Base-by-base conservation (phyloP, 2,329 filamentous ascomycete genomes). In the Capronia americana region DNA sequence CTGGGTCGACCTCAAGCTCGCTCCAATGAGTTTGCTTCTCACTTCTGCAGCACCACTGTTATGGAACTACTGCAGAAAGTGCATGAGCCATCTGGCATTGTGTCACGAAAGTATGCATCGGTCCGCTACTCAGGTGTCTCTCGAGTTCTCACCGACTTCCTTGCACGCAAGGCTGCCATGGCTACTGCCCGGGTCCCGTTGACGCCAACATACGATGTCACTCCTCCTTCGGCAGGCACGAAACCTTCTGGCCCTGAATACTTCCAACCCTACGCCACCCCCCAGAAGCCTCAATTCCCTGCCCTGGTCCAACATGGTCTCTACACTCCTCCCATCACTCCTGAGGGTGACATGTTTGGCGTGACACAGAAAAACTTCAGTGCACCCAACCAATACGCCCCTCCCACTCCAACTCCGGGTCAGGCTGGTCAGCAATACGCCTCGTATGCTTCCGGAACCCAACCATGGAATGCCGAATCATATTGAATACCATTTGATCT, bases 1-100 rank as follows among this genome's bases (percentile, higher is more conserved):
- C 86, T 98, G 11, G 89, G 89, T 74, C 89, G 92, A 66, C 86
- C 89, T 48, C 92, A 96, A 77, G 85, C 89, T 70, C 87, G 87
- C 69, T 89, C 92, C 68, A 87, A 86, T 46, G 90, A 93, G 71
- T 96, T 92, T 91, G 88, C 86, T 65, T 83, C 79, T 54, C 80
- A 81, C 65, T 85, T 82, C 70, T 82, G 84, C 71, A 81, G 79
- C 38, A 79, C 78, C 71, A 83, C 81, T 5, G 82, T 90, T 20
- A 82, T 88, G 68, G 84, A 84, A 68, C 79, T 90, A 63, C 88
- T 87, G 23, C 88, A 90, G 75, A 85, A 89, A 74, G 79, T 91
- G 59, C 85, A 87, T 71, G 85, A 87, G 71, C 89, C 89, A 48
- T 91, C 89, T 8, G 84, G 86, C 71, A 88, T 91, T 30, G 79